These are phyloP conservation scores for Mycena indigotica DNA, from an alignment of 768 basidiomycete genomes.

Conservation along the genomic window DNA sequence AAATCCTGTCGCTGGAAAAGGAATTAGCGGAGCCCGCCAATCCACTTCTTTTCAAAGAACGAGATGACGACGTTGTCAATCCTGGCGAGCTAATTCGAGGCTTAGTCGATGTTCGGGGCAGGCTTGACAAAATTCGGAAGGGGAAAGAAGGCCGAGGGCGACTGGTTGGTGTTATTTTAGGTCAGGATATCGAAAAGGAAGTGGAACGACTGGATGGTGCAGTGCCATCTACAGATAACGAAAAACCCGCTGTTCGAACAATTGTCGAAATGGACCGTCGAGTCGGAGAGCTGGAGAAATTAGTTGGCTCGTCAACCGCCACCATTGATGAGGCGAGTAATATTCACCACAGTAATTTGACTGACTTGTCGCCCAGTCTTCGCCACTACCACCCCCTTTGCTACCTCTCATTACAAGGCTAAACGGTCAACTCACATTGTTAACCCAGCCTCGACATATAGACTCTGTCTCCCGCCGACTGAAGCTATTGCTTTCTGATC, in stretches of 20 bases:
- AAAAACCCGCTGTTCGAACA: constrained; percentile 45
- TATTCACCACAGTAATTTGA: not conserved
- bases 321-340: constrained; percentile 77
- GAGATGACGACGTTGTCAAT: constrained; percentile 63
- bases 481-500: constrained; percentile 88
- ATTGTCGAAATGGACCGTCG: constrained; percentile 81
- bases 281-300: constrained; percentile 78
- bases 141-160: constrained; percentile 66
- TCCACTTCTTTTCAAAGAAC: constrained; percentile 61
- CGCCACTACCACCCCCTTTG: constrained; percentile 78
- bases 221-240: constrained; percentile 18
- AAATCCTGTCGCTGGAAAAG: constrained; percentile 76
- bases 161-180: constrained; percentile 61
- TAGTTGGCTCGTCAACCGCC: constrained; percentile 80
- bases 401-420: constrained; percentile 79
- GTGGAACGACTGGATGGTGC: constrained; percentile 1
- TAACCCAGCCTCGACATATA: constrained; percentile 94
- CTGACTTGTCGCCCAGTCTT: constrained; percentile 46
- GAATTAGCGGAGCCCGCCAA: constrained; percentile 84
- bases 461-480: constrained; percentile 93
- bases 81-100: constrained; percentile 77
- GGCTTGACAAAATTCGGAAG: constrained; percentile 68
- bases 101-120: constrained; percentile 69
- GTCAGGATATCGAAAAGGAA: constrained; percentile 28
- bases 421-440: constrained; percentile 80